Percentiles rank a stretch among this genome's conserved stretches.
These are phyloP conservation scores for Alternaria arborescens DNA, from an alignment of 2,329 filamentous ascomycete species.

Conservation along the genomic window DNA sequence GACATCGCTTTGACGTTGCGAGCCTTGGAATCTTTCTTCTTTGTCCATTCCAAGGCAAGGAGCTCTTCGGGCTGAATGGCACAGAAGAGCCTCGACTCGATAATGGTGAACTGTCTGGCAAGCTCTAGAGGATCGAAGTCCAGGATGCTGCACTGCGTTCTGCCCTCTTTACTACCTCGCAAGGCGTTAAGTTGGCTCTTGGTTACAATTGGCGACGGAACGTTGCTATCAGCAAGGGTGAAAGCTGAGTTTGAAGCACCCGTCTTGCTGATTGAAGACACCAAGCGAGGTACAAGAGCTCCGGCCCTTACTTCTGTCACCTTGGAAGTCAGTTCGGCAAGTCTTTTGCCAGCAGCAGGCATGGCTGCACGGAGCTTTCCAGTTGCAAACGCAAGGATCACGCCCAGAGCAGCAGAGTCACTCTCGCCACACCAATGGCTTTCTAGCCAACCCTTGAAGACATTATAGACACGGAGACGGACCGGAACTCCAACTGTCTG, in stretches of 20 bases:
- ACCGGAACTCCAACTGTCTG: slow-evolving; percentile 80
- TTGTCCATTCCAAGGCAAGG: slow-evolving; percentile 91
- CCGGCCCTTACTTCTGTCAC: slow-evolving; percentile 74
- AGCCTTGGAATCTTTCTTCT: slow-evolving; percentile 79
- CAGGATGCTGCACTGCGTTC: slow-evolving; percentile 74
- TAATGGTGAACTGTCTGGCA: slow-evolving; percentile 89
- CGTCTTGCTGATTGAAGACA: slow-evolving; percentile 88
- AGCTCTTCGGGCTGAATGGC: slow-evolving; percentile 92
- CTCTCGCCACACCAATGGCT: slow-evolving; percentile 89
- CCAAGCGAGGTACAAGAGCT: slow-evolving; percentile 80
- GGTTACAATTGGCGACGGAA: slow-evolving; percentile 74
- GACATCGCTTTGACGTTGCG: slow-evolving; percentile 96
- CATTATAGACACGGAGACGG: slow-evolving; percentile 90
- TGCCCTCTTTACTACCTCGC: slow-evolving; percentile 76
- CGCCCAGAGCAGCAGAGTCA: slow-evolving; percentile 76
- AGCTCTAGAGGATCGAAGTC: slow-evolving; percentile 93
- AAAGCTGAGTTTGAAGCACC: slow-evolving; percentile 77
- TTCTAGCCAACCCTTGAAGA: slow-evolving; percentile 97
- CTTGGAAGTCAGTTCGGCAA: slow-evolving; percentile 80
- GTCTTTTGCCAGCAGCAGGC: slow-evolving; percentile 79
- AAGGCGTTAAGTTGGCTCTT: slow-evolving; percentile 80
- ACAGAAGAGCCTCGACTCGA: slow-evolving; percentile 91
- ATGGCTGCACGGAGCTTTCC: slow-evolving; percentile 73
- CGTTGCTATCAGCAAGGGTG: slow-evolving; percentile 73
- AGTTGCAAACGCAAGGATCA: slow-evolving; percentile 83